A percentile compares a stretch with the other conserved stretches of the same genome.
Evolutionary conservation across 768 basidiomycete genomes (phyloP).

Genomic region (Rossbeevera mucosa): DNA sequence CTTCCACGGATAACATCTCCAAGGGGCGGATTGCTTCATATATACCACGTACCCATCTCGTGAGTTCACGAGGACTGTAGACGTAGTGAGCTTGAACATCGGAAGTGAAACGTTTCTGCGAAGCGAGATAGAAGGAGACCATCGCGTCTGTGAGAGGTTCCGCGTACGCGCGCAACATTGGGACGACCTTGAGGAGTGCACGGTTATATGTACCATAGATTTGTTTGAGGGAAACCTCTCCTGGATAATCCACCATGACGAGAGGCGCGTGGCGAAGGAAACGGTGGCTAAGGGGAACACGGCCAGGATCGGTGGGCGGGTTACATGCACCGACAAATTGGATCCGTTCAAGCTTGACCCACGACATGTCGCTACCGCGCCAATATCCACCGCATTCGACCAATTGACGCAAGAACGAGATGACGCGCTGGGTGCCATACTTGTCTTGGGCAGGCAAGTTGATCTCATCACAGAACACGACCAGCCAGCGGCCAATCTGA

Average conservation of each 20-base stretch:
- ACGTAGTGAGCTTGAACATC: slow-evolving; percentile 99
- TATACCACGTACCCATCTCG: slow-evolving; percentile 94
- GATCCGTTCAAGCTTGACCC: slow-evolving; percentile 97
- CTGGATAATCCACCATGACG: slow-evolving; percentile 99
- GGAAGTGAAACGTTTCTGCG: slow-evolving; percentile 91
- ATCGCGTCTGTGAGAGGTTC: slow-evolving; percentile 96
- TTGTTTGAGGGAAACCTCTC: slow-evolving; percentile 92
- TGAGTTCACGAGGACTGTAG: slow-evolving; percentile 97
- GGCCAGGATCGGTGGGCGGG: slow-evolving; percentile 97
- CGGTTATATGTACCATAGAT: slow-evolving; percentile 99
- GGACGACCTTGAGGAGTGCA: slow-evolving; percentile 91
- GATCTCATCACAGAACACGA: slow-evolving; percentile 99
- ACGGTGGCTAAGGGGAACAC: slow-evolving; percentile 95
- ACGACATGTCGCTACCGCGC: slow-evolving; percentile 90
- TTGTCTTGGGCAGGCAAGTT: slow-evolving; percentile 95
- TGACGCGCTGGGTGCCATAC: slow-evolving; percentile 97
- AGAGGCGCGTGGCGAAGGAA: slow-evolving; percentile 97
- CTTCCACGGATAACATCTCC: slow-evolving; percentile 90
- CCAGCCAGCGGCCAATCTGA: slow-evolving; percentile 96
- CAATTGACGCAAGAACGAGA: slow-evolving; percentile 95
- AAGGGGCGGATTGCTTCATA: slow-evolving; percentile 95
- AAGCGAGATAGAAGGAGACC: slow-evolving; percentile 93
- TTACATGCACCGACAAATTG: slow-evolving; percentile 99
- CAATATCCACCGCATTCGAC: slow-evolving; percentile 95
- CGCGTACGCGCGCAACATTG: slow-evolving; percentile 86